Percentiles rank a stretch among this genome's conserved stretches.
phyloP scores from a whole-genome alignment of 352 stramenopile species.

The Pythium phragmiticola region DNA sequence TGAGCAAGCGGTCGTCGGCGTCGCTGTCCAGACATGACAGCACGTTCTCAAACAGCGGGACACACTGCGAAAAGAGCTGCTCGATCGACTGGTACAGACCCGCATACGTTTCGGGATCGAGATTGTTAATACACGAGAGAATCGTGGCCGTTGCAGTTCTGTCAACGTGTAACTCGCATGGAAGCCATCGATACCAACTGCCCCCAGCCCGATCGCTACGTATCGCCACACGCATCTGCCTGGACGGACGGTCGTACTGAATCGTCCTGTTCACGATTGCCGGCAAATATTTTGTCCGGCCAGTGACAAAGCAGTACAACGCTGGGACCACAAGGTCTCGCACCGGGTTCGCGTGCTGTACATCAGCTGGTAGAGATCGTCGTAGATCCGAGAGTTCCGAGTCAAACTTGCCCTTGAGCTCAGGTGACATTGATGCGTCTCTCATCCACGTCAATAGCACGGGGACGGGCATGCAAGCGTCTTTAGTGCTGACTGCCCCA shows the following conservation, averaged over 20 bases:
- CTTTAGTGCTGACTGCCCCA: no score
- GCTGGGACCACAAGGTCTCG: not conserved
- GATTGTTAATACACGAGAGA: slow-evolving; percentile 38
- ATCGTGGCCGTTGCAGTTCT: slow-evolving; percentile 8
- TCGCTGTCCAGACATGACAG: slow-evolving; percentile 18
- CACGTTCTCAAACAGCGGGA: slow-evolving; percentile 33
- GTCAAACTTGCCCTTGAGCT: not conserved
- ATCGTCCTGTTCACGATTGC: not conserved
- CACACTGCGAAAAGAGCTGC: slow-evolving; percentile 23
- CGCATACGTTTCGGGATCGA: slow-evolving; percentile 24
- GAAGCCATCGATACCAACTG: not conserved
- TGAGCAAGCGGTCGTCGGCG: not conserved
- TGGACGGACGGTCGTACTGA: not conserved
- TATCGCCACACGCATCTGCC: not conserved
- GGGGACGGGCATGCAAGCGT: not conserved
- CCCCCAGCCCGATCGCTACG: not conserved
- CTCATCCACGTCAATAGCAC: not conserved
- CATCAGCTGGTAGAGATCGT: not conserved
- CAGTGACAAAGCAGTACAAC: not conserved
- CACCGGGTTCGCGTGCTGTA: not conserved
- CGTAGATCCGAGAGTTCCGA: not conserved
- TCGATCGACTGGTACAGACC: slow-evolving; percentile 26
- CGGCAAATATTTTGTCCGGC: not conserved
- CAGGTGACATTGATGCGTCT: not conserved
- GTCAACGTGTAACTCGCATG: not conserved